Evolutionary conservation across 345 rosid genomes (phyloP).

Genomic region (Citrus trifoliata): DNA sequence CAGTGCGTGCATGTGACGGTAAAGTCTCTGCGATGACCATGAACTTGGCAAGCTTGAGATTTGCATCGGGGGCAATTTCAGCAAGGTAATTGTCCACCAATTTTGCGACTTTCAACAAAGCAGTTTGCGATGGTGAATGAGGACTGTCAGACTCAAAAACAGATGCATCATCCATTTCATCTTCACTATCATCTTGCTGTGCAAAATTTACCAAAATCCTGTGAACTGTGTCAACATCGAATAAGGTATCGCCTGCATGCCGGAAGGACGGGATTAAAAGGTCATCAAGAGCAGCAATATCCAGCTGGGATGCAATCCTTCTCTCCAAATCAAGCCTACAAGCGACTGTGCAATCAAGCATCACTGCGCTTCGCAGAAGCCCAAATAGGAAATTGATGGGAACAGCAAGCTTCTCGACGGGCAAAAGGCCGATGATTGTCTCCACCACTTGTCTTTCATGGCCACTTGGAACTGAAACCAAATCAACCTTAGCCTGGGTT

Average conservation of each 20-base stretch:
- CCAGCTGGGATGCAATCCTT: slow-evolving; percentile 86
- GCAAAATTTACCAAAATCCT: slow-evolving; percentile 90
- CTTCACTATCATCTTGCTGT: slow-evolving; percentile 91
- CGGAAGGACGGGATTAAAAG: slow-evolving; percentile 88
- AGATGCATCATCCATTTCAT: slow-evolving; percentile 74
- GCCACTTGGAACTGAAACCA: slow-evolving; percentile 39
- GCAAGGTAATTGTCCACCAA: slow-evolving; percentile 90
- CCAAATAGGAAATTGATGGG: slow-evolving; percentile 89
- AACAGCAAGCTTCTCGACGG: slow-evolving; percentile 84
- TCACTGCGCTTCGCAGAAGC: slow-evolving; percentile 80
- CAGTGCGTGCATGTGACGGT: slow-evolving; percentile 81
- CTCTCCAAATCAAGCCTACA: slow-evolving; percentile 91
- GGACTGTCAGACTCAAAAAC: slow-evolving; percentile 82
- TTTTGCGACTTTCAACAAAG: slow-evolving; percentile 79
- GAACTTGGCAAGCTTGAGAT: slow-evolving; percentile 87
- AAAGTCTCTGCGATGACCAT: slow-evolving; percentile 83
- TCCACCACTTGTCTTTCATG: slow-evolving; percentile 77
- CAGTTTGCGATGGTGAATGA: slow-evolving; percentile 75
- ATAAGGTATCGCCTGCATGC: slow-evolving; percentile 81
- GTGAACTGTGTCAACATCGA: slow-evolving; percentile 90
- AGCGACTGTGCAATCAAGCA: slow-evolving; percentile 72
- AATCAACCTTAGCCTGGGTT: slow-evolving; percentile 44
- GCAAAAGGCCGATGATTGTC: slow-evolving; percentile 75
- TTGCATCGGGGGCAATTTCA: slow-evolving; percentile 93
- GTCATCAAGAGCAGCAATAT: slow-evolving; percentile 84